These are phyloP conservation scores for Blastobotrys americana DNA, from an alignment of 805 yeast genomes.

Conservation along the genomic window DNA sequence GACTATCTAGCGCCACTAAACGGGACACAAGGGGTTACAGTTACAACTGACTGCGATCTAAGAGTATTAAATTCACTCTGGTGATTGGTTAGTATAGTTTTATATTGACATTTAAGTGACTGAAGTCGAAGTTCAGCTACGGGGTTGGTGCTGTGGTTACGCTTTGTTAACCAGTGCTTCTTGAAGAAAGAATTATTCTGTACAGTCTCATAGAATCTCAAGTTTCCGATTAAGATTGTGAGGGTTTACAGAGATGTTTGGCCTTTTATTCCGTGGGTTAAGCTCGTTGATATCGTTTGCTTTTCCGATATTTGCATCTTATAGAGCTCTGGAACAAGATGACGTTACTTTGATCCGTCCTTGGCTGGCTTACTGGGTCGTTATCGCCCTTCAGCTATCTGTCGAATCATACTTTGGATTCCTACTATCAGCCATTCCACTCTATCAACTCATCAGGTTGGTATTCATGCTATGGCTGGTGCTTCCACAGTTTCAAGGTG, in stretches of 20 bases:
- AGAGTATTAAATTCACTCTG: no score
- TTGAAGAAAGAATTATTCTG: not conserved
- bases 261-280: constrained; percentile 8
- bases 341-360: constrained; percentile 34
- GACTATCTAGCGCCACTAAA: no score
- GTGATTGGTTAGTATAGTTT: no score
- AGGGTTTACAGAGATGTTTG: no score
- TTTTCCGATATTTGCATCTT: constrained; percentile 57
- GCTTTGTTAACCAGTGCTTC: not conserved
- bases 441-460: constrained; percentile 43
- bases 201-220: not conserved
- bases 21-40: no score
- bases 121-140: no score
- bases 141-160: no score
- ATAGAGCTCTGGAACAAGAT: constrained; percentile 44
- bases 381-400: constrained; percentile 38
- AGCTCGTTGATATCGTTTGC: constrained; percentile 37
- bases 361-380: constrained; percentile 63
- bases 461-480: constrained; percentile 55
- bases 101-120: no score
- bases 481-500: constrained; percentile 43
- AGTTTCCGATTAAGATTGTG: no score
- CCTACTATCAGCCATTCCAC: constrained; percentile 46
- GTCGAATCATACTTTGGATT: constrained; percentile 39
- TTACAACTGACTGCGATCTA: no score